Conservation (phyloP, 148 eudicot genomes). For the Talinum fruticosum region DNA sequence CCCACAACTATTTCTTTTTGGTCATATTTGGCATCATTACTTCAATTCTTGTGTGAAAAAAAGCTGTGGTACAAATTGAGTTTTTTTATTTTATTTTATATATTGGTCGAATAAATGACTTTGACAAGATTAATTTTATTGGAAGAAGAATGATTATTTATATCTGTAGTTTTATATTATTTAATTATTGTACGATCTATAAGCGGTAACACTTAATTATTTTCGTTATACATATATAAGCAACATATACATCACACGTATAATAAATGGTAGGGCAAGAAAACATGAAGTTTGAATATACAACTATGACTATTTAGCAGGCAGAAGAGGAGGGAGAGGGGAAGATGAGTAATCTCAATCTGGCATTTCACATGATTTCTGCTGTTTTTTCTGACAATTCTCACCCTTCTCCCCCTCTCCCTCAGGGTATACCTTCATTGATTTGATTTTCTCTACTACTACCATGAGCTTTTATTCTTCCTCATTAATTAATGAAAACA, state of each 20-base stretch:
- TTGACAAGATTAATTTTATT: too few species aligned
- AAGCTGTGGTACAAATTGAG: too few species aligned
- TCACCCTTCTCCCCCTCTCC: neutral
- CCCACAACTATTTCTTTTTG: neutral
- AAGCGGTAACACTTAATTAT: too few species aligned
- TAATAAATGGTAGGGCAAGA: neutral
- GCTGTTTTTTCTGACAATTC: neutral
- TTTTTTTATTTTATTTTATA: too few species aligned
- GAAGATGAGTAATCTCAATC: neutral
- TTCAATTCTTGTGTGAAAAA: too few species aligned
- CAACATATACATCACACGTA: too few species aligned
- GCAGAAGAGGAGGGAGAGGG: neutral
- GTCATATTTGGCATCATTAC: constrained; percentile 2
- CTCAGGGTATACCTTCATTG: neutral
- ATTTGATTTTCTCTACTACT: neutral
- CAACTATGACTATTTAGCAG: neutral
- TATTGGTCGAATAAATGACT: too few species aligned
- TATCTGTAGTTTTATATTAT: too few species aligned
- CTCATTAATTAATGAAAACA: neutral
- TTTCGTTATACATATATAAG: too few species aligned
- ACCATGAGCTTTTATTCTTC: too few species aligned
- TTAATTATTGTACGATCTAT: too few species aligned
- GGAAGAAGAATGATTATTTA: too few species aligned
- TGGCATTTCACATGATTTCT: neutral
- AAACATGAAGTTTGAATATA: neutral